These are phyloP conservation scores for Rhodotorula graminis DNA, from an alignment of 768 basidiomycete species.

Conservation along the genomic window DNA sequence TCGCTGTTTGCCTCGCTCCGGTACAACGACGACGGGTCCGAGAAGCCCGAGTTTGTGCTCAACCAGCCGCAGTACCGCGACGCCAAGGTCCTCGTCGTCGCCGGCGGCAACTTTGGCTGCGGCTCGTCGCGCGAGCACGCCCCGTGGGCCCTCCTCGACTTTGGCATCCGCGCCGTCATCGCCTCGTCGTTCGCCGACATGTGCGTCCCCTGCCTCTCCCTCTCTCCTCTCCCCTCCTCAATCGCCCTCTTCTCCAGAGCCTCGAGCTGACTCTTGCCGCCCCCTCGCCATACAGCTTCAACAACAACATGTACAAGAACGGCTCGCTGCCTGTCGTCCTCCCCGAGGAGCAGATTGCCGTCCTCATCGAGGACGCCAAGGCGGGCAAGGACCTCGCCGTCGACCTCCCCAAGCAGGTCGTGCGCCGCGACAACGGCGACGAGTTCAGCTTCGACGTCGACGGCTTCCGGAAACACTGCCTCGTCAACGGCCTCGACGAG, in stretches of 20 bases:
- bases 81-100: constrained; percentile 74
- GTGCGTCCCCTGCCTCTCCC: constrained; percentile 1
- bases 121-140: constrained; percentile 81
- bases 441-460: constrained; percentile 73
- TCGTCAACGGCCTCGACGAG: constrained; percentile 93
- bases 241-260: background rate
- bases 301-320: constrained; percentile 76
- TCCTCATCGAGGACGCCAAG: constrained; percentile 71
- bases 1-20: constrained; percentile 78
- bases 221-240: background rate
- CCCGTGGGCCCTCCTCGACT: constrained; percentile 62
- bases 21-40: constrained; percentile 67
- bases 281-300: constrained; percentile 6
- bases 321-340: constrained; percentile 78
- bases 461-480: constrained; percentile 83
- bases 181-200: constrained; percentile 88
- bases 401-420: constrained; percentile 74
- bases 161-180: constrained; percentile 81
- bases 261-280: too few species aligned
- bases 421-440: constrained; percentile 64
- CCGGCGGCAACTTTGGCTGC: constrained; percentile 76
- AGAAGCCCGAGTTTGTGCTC: constrained; percentile 72
- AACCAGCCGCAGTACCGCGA: constrained; percentile 72
- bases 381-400: constrained; percentile 72
- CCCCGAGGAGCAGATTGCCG: constrained; percentile 64